Evolutionary conservation across 345 rosid genomes (phyloP).

Genomic region (Microcos paniculata): DNA sequence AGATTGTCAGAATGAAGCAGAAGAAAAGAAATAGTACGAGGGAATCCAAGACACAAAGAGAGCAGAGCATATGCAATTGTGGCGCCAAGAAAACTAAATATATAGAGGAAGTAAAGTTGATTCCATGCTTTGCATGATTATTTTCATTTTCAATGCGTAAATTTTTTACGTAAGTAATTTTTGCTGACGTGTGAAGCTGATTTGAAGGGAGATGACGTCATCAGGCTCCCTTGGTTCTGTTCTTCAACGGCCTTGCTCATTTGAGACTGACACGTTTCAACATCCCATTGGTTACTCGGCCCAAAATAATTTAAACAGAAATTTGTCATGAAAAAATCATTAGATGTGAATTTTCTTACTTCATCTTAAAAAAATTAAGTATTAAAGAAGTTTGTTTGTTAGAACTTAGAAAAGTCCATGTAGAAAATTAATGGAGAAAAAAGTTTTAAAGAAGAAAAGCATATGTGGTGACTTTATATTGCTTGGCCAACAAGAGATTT

Average conservation of each 20-base stretch:
- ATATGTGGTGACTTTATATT: neutral
- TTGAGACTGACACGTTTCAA: neutral
- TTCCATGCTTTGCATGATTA: neutral
- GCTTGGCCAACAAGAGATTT: neutral
- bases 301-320: neutral
- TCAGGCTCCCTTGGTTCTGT: neutral
- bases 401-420: too few species aligned
- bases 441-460: neutral
- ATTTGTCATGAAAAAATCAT: neutral
- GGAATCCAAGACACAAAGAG: neutral
- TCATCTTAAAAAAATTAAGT: too few species aligned
- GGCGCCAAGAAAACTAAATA: neutral
- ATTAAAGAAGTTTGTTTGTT: too few species aligned
- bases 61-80: neutral
- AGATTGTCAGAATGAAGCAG: too few species aligned
- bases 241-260: neutral
- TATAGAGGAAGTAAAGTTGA: neutral
- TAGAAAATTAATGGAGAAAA: too few species aligned
- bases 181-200: neutral
- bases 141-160: neutral
- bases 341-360: too few species aligned
- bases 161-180: neutral
- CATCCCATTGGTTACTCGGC: neutral
- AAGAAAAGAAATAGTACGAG: neutral
- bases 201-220: neutral